A percentile compares a stretch with the other conserved stretches of the same genome.
Conservation (phyloP, 2,329 filamentous ascomycete genomes). For the Cladosporium sp. region DNA sequence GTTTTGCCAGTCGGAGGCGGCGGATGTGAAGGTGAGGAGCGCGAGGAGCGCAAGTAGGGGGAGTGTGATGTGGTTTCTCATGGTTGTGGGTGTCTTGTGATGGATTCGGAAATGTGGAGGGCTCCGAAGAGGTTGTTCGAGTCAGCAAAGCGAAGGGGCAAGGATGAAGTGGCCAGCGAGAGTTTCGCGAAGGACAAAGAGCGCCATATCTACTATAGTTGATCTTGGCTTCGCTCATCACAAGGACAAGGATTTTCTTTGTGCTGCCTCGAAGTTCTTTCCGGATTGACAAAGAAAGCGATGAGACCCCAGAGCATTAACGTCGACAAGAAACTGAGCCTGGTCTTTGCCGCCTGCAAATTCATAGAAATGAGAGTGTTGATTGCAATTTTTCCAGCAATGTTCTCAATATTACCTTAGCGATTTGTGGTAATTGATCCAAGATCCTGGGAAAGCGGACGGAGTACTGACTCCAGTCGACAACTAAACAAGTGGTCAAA, state of each 20-base stretch:
- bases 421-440: not conserved
- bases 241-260: not conserved
- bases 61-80: slow-evolving; percentile 15
- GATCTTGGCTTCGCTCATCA: not conserved
- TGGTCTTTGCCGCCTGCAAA: not conserved
- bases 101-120: not conserved
- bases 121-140: not conserved
- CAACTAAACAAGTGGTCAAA: not conserved
- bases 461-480: not conserved
- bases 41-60: slow-evolving; percentile 9
- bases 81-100: slow-evolving; percentile 4
- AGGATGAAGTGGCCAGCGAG: not conserved
- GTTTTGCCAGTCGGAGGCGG: slow-evolving; percentile 28
- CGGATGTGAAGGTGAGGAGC: slow-evolving; percentile 15
- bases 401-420: not conserved
- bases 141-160: not conserved
- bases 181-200: not conserved
- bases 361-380: not conserved
- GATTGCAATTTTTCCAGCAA: not conserved
- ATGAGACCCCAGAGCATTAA: not conserved
- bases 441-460: not conserved
- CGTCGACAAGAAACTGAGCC: not conserved
- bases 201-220: not conserved
- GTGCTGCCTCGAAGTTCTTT: not conserved
- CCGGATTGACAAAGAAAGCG: not conserved